A percentile compares a stretch with the other conserved stretches of the same genome.
Evolutionary conservation across 768 basidiomycete genomes (phyloP).

Genomic region (Lanmaoa rubissima): DNA sequence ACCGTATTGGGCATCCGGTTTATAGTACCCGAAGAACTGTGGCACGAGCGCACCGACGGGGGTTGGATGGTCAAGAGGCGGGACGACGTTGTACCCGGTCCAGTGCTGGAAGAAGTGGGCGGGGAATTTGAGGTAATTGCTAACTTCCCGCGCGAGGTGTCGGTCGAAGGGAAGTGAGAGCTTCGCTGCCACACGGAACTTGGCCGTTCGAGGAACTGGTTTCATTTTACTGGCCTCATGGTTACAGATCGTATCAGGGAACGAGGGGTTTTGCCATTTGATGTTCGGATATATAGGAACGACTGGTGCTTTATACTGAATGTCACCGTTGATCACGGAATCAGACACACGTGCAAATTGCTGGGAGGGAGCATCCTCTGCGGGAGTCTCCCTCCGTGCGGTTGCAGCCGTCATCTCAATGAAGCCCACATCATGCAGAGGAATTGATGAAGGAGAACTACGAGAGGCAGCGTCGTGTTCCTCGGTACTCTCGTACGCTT

Average conservation of each 20-base stretch:
- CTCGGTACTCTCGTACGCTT: background rate
- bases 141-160: constrained; percentile 34
- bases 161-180: constrained; percentile 35
- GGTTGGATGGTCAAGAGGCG: constrained; percentile 40
- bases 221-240: constrained; percentile 2
- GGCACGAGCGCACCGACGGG: constrained; percentile 54
- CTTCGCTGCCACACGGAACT: constrained; percentile 43
- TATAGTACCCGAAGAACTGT: constrained; percentile 63
- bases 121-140: constrained; percentile 27
- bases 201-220: constrained; percentile 31
- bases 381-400: background rate
- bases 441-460: background rate
- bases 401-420: background rate
- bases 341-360: background rate
- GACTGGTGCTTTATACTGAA: constrained; percentile 2
- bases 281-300: constrained; percentile 8
- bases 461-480: background rate
- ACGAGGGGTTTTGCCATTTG: constrained; percentile 20
- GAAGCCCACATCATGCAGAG: constrained; percentile 8
- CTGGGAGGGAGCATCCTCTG: background rate
- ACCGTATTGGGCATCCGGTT: constrained; percentile 26
- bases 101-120: constrained; percentile 30
- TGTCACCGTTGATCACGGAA: background rate
- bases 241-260: constrained; percentile 10
- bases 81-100: constrained; percentile 23